Base-by-base conservation (phyloP, 768 basidiomycete species). In the Suillus plorans region DNA sequence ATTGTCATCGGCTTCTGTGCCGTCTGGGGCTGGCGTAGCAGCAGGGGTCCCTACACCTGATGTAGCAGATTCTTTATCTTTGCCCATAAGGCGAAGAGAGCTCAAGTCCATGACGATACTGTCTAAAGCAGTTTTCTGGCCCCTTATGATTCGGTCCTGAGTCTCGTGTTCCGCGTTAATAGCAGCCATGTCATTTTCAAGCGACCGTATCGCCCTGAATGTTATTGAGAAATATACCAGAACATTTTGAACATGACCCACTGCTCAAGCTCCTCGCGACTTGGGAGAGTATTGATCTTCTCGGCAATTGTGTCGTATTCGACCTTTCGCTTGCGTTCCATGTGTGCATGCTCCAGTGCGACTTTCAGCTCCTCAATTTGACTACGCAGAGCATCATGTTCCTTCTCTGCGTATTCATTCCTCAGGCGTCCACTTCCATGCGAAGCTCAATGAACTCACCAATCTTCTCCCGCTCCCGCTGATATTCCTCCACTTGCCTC, bases 241-340 rank as follows among this genome's bases (percentile, higher is more conserved):
- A 58, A 34, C 53, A 59, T 16, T 44, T 31, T 31, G 50, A 25
- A 36, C 16, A 62, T n/a, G 31, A 84, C 89, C 69, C 70, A 95
- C 93, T 82, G 83, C 71, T 90, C 87, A 18, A 94, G 80, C 69
- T 94, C 94, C 10, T 89, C 87, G 61, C 93, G 81, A 67, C 81
- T 88, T 5, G 92, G 91, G 3, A 94, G 76, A 20, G 86, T 84
- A 69, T 93, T 92, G 57, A 94, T 86, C 73, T 89, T 92, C 77
- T 94, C 94, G 3, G 94, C 85, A 45, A 95, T 84, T 55, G 84
- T 79, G 79, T 95, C 93, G 72, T 95, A 95, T 71, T 95, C 93
- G 69, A 94, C 92, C 79, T 93, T 95, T 62, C 88, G 84, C 65
- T 81, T 82, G 56, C 93, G 86, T 63, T 87, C 79, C 71, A 89